Conservation (phyloP, 352 stramenopile species). For the Peronosclerospora sorghi region DNA sequence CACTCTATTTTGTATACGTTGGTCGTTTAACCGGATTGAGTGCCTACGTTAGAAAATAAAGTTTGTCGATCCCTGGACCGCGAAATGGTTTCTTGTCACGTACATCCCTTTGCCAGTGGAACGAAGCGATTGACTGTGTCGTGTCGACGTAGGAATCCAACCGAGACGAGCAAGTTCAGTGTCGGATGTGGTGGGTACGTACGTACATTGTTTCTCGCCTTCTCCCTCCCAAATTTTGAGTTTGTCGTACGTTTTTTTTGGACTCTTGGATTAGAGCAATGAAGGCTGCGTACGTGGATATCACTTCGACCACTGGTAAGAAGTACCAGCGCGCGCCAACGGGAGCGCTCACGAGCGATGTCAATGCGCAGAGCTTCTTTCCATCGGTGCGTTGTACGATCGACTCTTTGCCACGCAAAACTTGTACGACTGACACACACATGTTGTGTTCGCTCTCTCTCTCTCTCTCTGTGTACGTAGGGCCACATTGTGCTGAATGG, state of each 20-base stretch:
- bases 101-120: too few relatives aligned
- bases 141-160: slow-evolving; percentile 11
- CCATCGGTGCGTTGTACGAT: slow-evolving; percentile 20
- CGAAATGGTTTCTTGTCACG: slow-evolving; percentile 29
- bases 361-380: slow-evolving; percentile 36
- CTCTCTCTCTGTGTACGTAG: slow-evolving; percentile 6
- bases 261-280: slow-evolving; percentile 2
- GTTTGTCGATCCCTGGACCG: slow-evolving; percentile 23
- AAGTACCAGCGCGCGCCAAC: slow-evolving; percentile 10
- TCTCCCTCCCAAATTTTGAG: too few relatives aligned
- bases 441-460: not conserved
- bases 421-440: not conserved
- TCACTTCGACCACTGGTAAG: not conserved
- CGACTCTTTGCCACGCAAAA: not conserved
- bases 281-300: slow-evolving; percentile 18
- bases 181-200: slow-evolving; percentile 21
- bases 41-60: slow-evolving; percentile 5
- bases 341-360: slow-evolving; percentile 23
- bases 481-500: slow-evolving; percentile 38
- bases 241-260: not conserved
- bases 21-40: not conserved
- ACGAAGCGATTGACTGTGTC: too few relatives aligned
- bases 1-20: not conserved
- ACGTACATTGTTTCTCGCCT: not conserved
- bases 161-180: slow-evolving; percentile 16